Evolutionary conservation across 805 yeast species (phyloP), one percentile per base, ranked within the genome.

Genomic region (Zygosaccharomyces bailii): DNA sequence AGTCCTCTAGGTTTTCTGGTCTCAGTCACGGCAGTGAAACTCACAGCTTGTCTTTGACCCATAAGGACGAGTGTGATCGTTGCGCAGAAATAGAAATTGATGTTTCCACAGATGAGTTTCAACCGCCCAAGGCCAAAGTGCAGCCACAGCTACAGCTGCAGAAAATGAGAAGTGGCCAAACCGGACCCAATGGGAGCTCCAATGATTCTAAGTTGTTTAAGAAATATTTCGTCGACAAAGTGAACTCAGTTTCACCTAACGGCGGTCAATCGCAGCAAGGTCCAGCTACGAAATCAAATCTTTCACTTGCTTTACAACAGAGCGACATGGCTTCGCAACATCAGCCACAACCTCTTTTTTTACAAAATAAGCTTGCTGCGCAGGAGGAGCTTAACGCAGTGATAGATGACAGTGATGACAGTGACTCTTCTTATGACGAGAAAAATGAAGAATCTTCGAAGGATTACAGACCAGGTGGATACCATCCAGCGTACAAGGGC

Each of bases 381-480:
- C 46, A 48, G 34, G 55, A 46, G n/a, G 52, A 46, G 20, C 45
- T 42, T n/a, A 55, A 49, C 13, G 57, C 52, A 13, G 60, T 55
- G 4, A 65, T 47, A 2, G 60, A 55, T 10, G 57, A 56, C 30
- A 53, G 55, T 7, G 61, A 66, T 7, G 61, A 66, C 2, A 71
- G 67, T 8, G 64, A 58, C n/a, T 62, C 65, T 6, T 63, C 68
- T 1, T 68, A 68, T 27, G 71, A 65, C 39, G 68, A 63, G 38
- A 67, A 67, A 45, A 84, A 86, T 55, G 99, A 93, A 62, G 99
- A 93, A 66, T 85, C 86, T 48, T 69, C 75, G 36, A 80, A 79
- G 45, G 99, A 93, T 66, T 93, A 93, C 65, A 80, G 79, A 46
- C 80, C 82, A 7, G 98, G 98, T 18, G 99, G 99, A 0, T 93